These are phyloP conservation scores for Nannochloropsis salina DNA, from an alignment of 108 stramenopile genomes.

Conservation along the genomic window DNA sequence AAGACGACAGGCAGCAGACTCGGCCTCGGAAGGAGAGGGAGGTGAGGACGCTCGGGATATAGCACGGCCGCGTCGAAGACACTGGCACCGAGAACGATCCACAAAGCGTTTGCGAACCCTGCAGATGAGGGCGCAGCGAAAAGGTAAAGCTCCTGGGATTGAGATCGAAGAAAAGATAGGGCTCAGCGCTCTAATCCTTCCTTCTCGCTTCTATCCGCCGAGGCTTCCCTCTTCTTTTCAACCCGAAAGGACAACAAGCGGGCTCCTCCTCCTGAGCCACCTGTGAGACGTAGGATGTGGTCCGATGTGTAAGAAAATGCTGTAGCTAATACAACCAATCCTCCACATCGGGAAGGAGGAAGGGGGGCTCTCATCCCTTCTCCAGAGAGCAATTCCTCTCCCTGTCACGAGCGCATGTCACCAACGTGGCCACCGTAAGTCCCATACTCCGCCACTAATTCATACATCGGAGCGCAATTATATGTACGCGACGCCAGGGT, in stretches of 20 bases:
- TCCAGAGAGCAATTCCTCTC: too few species aligned
- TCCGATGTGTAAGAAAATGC: not conserved
- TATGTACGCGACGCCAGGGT: too few species aligned
- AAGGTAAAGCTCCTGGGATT: not conserved
- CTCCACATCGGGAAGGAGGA: too few species aligned
- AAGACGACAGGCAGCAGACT: not conserved
- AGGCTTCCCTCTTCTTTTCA: not conserved
- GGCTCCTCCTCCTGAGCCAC: conserved; percentile 14
- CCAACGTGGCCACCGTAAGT: too few species aligned
- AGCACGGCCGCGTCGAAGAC: not conserved
- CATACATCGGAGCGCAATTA: too few species aligned
- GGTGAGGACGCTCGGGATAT: not conserved
- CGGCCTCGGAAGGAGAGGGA: not conserved
- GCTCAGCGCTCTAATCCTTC: not conserved
- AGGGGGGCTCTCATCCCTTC: too few species aligned
- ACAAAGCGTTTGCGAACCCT: not conserved
- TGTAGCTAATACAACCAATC: too few species aligned
- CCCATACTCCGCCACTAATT: too few species aligned
- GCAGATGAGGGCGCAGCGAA: not conserved
- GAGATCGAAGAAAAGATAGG: conserved; percentile 4
- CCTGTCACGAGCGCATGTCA: too few species aligned
- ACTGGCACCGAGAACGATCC: not conserved
- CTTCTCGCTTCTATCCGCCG: not conserved
- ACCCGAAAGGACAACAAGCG: conserved; percentile 4
- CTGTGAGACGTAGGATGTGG: not conserved